These are phyloP conservation scores for Mycena albidolilacea DNA, from an alignment of 768 basidiomycete species.

Conservation along the genomic window DNA sequence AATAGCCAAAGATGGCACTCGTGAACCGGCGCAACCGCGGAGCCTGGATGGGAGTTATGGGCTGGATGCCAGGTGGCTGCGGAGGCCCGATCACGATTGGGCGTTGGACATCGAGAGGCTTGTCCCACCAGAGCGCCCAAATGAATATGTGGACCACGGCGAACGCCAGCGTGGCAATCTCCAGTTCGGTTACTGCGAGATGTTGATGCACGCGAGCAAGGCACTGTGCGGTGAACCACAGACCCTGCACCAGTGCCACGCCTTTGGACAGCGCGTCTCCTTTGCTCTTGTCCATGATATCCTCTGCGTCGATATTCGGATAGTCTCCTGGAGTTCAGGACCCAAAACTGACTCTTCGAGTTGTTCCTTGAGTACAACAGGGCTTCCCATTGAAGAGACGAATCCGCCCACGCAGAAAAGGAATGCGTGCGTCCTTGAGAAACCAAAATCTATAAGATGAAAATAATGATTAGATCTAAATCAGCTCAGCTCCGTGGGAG, in stretches of 20 bases:
- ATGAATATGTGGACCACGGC: neutral
- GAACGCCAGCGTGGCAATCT: neutral
- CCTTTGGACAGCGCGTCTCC: neutral
- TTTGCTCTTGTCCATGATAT: no score
- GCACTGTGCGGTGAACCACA: neutral
- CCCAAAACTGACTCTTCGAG: no score
- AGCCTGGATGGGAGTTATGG: neutral
- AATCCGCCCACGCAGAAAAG: no score
- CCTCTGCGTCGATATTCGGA: no score
- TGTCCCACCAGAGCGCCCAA: neutral
- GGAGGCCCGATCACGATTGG: neutral
- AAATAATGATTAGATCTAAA: no score
- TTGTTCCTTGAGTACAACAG: no score
- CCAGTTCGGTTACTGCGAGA: neutral
- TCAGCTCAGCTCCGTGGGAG: no score
- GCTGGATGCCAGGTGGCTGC: neutral
- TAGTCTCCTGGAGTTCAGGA: no score
- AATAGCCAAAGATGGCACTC: neutral
- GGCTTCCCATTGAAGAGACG: no score
- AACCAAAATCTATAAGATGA: no score
- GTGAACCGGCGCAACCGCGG: neutral
- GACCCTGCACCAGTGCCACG: neutral
- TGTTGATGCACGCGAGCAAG: neutral
- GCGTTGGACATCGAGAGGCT: neutral
- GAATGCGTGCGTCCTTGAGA: no score